Conservation (phyloP, 805 yeast genomes). For the Saccharomycopsis sp. region DNA sequence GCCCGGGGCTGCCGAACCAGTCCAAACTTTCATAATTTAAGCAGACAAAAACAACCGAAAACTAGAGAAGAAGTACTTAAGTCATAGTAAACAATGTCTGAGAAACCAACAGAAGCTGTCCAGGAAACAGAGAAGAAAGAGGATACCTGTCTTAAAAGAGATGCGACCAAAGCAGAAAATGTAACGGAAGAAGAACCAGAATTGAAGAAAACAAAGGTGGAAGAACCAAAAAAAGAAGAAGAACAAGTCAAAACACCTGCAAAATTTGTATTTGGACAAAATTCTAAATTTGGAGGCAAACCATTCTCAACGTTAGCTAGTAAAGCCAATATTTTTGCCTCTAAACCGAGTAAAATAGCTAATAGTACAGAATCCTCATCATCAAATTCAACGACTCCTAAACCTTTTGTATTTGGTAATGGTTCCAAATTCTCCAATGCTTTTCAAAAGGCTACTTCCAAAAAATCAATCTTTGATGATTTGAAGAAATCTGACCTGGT, state of each 20-base stretch:
- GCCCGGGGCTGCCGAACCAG: too few relatives aligned
- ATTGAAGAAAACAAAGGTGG: slow-evolving; percentile 4
- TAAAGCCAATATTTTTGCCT: slow-evolving; percentile 19
- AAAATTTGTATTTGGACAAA: slow-evolving; percentile 43
- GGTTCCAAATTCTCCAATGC: slow-evolving; percentile 42
- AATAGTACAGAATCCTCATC: slow-evolving; percentile 8
- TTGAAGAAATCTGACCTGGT: slow-evolving; percentile 6
- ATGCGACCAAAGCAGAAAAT: neutral
- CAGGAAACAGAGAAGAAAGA: too few relatives aligned
- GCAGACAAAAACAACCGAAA: too few relatives aligned
- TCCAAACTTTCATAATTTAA: too few relatives aligned
- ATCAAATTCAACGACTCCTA: neutral
- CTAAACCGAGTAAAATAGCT: neutral
- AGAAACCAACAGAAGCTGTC: too few relatives aligned
- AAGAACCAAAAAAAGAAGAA: slow-evolving; percentile 10
- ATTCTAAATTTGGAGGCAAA: slow-evolving; percentile 36
- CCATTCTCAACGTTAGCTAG: slow-evolving; percentile 28
- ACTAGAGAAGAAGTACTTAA: too few relatives aligned
- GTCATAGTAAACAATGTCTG: too few relatives aligned
- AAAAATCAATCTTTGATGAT: slow-evolving; percentile 48
- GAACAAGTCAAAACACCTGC: neutral
- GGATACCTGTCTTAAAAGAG: too few relatives aligned
- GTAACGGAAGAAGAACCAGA: neutral
- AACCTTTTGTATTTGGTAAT: slow-evolving; percentile 30
- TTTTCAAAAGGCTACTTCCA: slow-evolving; percentile 38